Base-by-base conservation (phyloP, 2,329 filamentous ascomycete genomes). In the Penicillium sp. region DNA sequence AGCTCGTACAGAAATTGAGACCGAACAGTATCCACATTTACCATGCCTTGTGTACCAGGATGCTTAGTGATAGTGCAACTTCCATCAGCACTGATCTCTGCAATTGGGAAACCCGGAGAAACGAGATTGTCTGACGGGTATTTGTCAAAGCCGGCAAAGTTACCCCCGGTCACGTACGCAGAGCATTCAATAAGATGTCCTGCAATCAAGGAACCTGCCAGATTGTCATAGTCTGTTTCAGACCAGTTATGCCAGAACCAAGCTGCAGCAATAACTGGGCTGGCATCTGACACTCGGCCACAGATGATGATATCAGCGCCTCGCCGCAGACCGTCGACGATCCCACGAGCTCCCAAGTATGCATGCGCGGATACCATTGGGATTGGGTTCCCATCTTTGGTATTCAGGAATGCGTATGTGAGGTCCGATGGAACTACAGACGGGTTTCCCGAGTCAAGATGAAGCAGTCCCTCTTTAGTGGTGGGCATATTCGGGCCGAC, bases 171-270 rank as follows among this genome's bases (percentile, higher is more conserved):
- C 2, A 80, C 80, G 51, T 85, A 85, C 0, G 78, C 73, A 0
- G 75, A 77, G 60, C 81, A 84, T 61, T 84, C 82, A 40, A 83
- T 82, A 6, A 83, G 63, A 65, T 84, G 80, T 1, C 79, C 81
- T 0, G 80, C 80, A 4, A 84, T 66, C 0, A 84, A 64, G 0
- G 80, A 71, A 0, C 79, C 78, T 0, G 82, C 82, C 4, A 85
- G 71, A 18, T 72, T 61, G 55, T 85, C 77, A 20, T 77, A 44
- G n/a, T 48, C 37, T 1, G 46, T 23, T 29, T 54, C 47, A 6
- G 58, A 56, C 83, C 82, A 86, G 1, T 73, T 69, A 51, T 85
- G 76, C 78, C 82, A 85, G 71, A 76, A 85, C 62, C 78, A 79
- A 0, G 82, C 82, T 0, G 81, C 81, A 0, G 79, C 83, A 54